phyloP scores from a whole-genome alignment of 2,329 filamentous ascomycete species.

The Thielaviopsis populi region DNA sequence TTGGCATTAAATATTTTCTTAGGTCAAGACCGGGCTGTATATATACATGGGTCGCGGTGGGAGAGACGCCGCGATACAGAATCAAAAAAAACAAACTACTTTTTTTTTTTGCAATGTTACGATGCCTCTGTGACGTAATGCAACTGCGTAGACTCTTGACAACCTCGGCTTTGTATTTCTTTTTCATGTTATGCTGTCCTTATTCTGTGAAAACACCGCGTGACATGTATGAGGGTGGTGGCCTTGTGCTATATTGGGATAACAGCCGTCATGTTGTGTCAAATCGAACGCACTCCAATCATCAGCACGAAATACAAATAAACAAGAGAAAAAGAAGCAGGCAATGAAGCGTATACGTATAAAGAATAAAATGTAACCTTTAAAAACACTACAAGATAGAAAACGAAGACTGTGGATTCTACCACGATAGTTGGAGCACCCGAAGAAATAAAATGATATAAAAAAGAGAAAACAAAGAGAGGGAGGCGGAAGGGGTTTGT shows the following conservation, averaged over 20 bases:
- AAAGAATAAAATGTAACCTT: neutral
- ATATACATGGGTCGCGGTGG: constrained; percentile 5
- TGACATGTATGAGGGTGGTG: too few relatives aligned
- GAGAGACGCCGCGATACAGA: constrained; percentile 7
- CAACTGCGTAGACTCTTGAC: neutral
- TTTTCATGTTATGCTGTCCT: neutral
- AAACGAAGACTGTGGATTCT: neutral
- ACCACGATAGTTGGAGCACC: neutral
- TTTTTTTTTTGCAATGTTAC: neutral
- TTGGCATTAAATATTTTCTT: neutral
- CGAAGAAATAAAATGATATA: neutral
- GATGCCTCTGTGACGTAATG: neutral
- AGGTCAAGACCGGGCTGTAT: neutral
- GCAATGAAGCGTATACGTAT: neutral
- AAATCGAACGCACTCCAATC: neutral
- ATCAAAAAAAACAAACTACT: neutral
- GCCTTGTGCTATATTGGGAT: too few relatives aligned
- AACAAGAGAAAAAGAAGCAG: neutral
- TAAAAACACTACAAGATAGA: neutral
- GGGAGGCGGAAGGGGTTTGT: too few relatives aligned
- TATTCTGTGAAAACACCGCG: too few relatives aligned
- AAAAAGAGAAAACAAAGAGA: neutral
- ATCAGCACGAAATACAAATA: neutral
- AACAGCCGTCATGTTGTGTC: too few relatives aligned
- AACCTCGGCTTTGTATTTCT: too few relatives aligned